Base-by-base conservation (phyloP, 2,329 filamentous ascomycete genomes). In the Sclerotinia trifoliorum region DNA sequence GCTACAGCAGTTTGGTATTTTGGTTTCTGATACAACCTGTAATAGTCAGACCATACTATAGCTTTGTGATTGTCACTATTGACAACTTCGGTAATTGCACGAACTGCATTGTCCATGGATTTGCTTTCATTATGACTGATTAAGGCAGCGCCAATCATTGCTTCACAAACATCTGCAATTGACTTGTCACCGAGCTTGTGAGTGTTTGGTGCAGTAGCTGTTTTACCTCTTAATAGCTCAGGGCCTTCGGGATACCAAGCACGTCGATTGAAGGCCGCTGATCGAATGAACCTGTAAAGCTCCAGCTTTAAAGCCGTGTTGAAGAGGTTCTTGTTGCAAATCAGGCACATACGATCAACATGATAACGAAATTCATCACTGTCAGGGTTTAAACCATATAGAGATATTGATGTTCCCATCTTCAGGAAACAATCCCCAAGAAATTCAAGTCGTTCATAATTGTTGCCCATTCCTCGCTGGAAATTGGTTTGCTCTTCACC, bases 381-480 rank as follows among this genome's bases (percentile, higher is more conserved):
- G 60, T 91, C 86, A 0, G 93, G 92, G 26, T 91, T 88, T 39
- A 88, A 84, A 0, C 90, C 90, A 76, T 91, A 98, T 0, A 96
- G 83, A 0, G 93, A 89, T 65, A 99, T 93, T 0, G 94, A 94
- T 0, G 94, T 97, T 15, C 92, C 92, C 89, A 97, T 94, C 79
- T 99, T 99, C 69, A 99, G 83, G 75, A 97, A 97, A 46, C 90
- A 91, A 77, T 99, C 95, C 0, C 95, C 95, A 2, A 98, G 83
- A 69, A 97, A 96, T 75, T 99, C 95, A 0, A 98, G 84, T 17
- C 95, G 87, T 78, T 99, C 95, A 75, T 99, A 99, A 74, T 98
- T 98, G 51, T 89, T 90, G 1, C 93, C 93, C 93, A 97, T 97
- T 3, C 93, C 94, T 60, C 85, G 82, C 73, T 93, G 91, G 58